Evolutionary conservation across 305 asterid genomes (phyloP), one percentile per base, ranked within the genome.

Genomic region (Rubia balearica): DNA sequence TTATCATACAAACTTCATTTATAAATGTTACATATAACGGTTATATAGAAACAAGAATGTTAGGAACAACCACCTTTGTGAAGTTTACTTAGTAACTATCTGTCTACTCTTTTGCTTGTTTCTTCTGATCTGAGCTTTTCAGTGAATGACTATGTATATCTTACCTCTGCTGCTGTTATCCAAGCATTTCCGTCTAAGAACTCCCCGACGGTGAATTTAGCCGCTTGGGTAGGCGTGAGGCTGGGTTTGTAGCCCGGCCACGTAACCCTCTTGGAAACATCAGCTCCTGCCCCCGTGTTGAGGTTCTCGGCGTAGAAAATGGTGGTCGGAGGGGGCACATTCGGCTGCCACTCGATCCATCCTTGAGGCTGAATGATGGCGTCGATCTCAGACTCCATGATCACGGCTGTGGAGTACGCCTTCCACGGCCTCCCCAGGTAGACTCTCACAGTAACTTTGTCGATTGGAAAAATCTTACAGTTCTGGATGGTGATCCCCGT

Each of bases 351-450:
- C 2, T 85, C 77, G 64, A 76, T 79, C 98, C 98, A 94, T 7
- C 98, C 97, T 36, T 60, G 8, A 1, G 96, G 91, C 14, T 71
- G 42, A 81, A 94, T 70, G 76, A 89, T 85, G 6, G 71, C 79
- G n/a, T 83, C 95, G 22, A 94, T 85, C 0, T n/a, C 48, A 1
- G 89, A 75, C 57, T 86, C 81, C 96, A 88, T 86, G 8, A 93
- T 72, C 0, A 93, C 82, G 0, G 98, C 86, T 0, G 96, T 88
- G 1, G 98, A 85, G 33, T 22, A 89, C 0, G 65, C 66, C 73
- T 88, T 89, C 96, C 96, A 91, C 0, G 98, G 97, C 75, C 97
- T 57, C 38, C 98, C 97, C 38, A 91, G 70, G 51, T 86, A 94
- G 9, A 90, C 83, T 3, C 63, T 33, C 6, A 84, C 89, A 0